Conservation (phyloP, 2,329 filamentous ascomycete species). For the Aspergillus ibericus region DNA sequence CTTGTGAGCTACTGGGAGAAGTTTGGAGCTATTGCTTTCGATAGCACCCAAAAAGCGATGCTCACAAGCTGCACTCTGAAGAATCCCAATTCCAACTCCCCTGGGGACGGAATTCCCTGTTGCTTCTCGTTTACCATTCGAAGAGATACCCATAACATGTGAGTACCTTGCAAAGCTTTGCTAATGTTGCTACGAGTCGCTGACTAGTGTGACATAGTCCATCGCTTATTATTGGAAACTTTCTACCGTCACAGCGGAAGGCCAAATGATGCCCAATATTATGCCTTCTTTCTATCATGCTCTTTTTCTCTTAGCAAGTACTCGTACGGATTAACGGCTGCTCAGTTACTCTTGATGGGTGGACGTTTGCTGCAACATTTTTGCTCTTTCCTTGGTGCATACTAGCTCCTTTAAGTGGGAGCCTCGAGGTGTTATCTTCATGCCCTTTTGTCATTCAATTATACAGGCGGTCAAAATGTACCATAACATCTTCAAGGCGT, state of each 20-base stretch:
- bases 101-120: constrained; percentile 75
- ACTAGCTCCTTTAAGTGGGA: not conserved
- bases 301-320: not conserved
- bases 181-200: not conserved
- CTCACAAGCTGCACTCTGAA: constrained; percentile 91
- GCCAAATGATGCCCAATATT: constrained; percentile 33
- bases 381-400: not conserved
- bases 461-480: not conserved
- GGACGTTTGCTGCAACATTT: not conserved
- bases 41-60: constrained; percentile 88
- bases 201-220: constrained; percentile 59
- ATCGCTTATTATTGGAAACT: constrained; percentile 93
- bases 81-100: constrained; percentile 69
- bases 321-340: not conserved
- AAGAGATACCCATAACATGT: constrained; percentile 95
- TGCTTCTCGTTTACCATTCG: constrained; percentile 98
- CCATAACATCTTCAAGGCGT: not conserved
- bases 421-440: not conserved
- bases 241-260: constrained; percentile 77
- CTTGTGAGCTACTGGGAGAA: constrained; percentile 99
- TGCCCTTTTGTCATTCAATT: not conserved
- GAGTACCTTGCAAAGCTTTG: constrained; percentile 43
- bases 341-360: not conserved
- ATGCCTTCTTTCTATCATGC: not conserved
- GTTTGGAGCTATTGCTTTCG: constrained; percentile 96